phyloP scores from a whole-genome alignment of 768 basidiomycete genomes.

The Leccinum olivaceopallidum region DNA sequence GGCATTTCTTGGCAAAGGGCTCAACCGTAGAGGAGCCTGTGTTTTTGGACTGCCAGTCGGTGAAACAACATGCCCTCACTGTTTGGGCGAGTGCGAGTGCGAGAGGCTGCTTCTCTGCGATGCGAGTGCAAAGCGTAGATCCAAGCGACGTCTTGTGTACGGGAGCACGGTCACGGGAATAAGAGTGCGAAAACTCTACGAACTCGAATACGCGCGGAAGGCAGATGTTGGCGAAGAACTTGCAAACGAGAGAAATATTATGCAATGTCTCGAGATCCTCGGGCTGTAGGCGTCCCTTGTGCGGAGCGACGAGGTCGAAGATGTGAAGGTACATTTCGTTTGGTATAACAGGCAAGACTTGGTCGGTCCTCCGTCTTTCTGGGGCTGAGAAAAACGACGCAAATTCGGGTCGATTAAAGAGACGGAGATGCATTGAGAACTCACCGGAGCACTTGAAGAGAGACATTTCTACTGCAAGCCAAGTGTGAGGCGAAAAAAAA shows the following conservation, averaged over 20 bases:
- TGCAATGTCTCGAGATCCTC: background rate
- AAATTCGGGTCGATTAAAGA: background rate
- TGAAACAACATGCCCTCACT: background rate
- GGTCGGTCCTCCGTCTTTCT: background rate
- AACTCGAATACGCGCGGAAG: background rate
- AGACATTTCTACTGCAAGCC: background rate
- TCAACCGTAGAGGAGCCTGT: background rate
- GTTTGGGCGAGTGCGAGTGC: background rate
- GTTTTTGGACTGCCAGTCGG: background rate
- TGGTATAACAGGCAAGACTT: background rate
- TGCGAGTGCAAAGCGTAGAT: background rate
- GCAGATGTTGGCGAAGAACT: background rate
- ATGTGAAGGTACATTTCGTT: background rate
- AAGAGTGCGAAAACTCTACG: background rate
- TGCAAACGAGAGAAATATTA: background rate
- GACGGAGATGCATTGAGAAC: background rate
- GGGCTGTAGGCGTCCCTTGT: background rate
- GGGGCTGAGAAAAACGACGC: background rate
- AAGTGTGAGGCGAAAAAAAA: background rate
- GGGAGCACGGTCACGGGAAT: no score
- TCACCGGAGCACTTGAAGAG: background rate
- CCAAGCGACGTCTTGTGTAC: background rate
- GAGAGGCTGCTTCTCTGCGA: background rate
- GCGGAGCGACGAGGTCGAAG: background rate
- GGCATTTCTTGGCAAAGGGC: background rate